Base-by-base conservation (phyloP, 352 stramenopile genomes). In the Plasmopara halstedii region DNA sequence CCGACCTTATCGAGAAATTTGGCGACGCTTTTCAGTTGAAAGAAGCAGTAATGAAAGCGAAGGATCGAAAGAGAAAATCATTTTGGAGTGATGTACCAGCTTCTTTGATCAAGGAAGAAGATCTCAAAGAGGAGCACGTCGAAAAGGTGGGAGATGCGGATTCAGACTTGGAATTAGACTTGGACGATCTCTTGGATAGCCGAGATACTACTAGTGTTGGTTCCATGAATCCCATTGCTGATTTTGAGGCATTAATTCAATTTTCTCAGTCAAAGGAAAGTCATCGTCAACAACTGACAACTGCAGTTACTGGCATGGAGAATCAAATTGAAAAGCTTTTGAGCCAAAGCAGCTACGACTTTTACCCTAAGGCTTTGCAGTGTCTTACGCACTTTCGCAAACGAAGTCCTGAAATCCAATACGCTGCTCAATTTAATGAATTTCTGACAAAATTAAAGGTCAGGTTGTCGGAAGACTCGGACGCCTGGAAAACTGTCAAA, bases 201-300 rank as follows among this genome's bases (percentile, higher is more conserved):
- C 67, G 67, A 27, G 65, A 76, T 20, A 73, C 89, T 13, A 83
- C 73, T 27, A 64, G 31, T 22, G 73, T 92, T n/a, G 80, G 80
- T 0, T 87, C 77, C 1, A 87, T 92, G 77, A 92, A 89, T 42
- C 80, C 80, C 11, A 77, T 92, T 26, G 73, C 77, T 1, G 80
- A 92, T 43, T 92, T 92, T 57, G 80, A 92, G 35, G 56, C 64
- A 14, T 64, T 92, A 8, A 38, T 89, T 2, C 73, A 83, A 23
- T 55, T 49, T 26, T 64, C 56, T 6, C 45, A 73, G 44, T 54
- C 65, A 22, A 81, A 80, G 62, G 61, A 33, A 47, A 74, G 61
- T 56, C 58, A 58, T 14, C 42, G 53, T 31, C 31, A 67, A 22
- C 59, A 58, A 17, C 58, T 83, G 13, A 64, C 46, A 18, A 65